These are phyloP conservation scores for Pseudogymnoascus sp. DNA, from an alignment of 2,329 filamentous ascomycete species.

Conservation along the genomic window DNA sequence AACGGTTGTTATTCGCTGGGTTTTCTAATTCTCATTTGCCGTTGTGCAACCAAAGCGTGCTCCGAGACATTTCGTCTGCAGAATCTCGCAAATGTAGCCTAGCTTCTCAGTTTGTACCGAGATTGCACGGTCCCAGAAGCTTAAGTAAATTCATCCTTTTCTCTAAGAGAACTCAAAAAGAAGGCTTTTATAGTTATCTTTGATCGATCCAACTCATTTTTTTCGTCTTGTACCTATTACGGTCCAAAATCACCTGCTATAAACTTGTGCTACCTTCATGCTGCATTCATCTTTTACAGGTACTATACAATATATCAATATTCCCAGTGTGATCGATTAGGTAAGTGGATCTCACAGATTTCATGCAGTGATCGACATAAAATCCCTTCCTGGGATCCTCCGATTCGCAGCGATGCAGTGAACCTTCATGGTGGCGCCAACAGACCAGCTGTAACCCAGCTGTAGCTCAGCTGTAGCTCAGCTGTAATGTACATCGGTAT, in stretches of 20 bases:
- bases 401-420: not conserved
- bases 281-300: not conserved
- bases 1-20: not conserved
- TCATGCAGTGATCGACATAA: not conserved
- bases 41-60: not conserved
- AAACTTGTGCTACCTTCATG: not conserved
- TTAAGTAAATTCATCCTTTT: not conserved
- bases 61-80: not conserved
- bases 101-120: not conserved
- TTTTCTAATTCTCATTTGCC: not conserved
- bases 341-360: not conserved
- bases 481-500: not conserved
- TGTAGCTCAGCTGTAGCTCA: too few species aligned
- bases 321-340: not conserved
- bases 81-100: not conserved
- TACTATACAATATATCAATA: too few species aligned
- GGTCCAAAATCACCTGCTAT: not conserved
- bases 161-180: not conserved
- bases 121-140: not conserved
- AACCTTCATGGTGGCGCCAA: slow-evolving; percentile 5
- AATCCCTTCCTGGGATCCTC: not conserved
- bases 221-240: not conserved
- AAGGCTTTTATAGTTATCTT: not conserved
- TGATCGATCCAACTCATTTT: not conserved
- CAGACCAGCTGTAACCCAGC: slow-evolving; percentile 2